Conservation (phyloP, 83 land plant genomes). For the Picea mariana region DNA sequence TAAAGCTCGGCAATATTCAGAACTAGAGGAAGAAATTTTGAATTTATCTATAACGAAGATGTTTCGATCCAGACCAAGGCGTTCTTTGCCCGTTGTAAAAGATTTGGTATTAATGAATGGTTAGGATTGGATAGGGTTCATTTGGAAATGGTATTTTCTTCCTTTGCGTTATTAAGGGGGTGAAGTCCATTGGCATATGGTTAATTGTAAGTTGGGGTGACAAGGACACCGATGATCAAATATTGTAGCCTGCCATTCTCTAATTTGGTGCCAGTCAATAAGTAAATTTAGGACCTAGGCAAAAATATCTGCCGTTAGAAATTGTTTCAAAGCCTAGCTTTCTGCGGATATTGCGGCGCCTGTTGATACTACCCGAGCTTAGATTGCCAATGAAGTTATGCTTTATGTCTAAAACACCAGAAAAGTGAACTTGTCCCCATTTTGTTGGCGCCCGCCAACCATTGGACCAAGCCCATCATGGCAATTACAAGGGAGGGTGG, state of each 20-base stretch:
- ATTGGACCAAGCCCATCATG: not conserved
- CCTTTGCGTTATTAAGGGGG: too few relatives aligned
- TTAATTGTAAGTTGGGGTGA: too few relatives aligned
- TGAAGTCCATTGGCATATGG: too few relatives aligned
- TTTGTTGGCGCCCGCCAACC: not conserved
- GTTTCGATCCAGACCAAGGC: not conserved
- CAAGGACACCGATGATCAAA: too few relatives aligned
- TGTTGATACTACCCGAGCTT: not conserved
- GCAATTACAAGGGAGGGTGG: too few relatives aligned
- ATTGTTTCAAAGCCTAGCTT: too few relatives aligned
- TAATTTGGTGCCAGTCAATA: too few relatives aligned
- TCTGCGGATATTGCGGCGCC: not conserved
- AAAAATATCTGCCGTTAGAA: too few relatives aligned
- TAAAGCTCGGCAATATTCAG: not conserved
- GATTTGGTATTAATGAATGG: not conserved
- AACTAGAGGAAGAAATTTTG: not conserved
- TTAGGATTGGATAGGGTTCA: too few relatives aligned
- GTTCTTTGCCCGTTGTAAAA: not conserved
- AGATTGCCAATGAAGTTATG: not conserved
- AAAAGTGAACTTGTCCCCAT: not conserved
- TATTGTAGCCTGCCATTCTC: too few relatives aligned
- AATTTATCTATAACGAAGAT: not conserved
- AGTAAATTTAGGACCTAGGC: too few relatives aligned
- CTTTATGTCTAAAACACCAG: not conserved
- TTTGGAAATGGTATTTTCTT: too few relatives aligned